Percentiles rank a stretch among this genome's conserved stretches.
phyloP scores from a whole-genome alignment of 2,329 filamentous ascomycete genomes.

The Colletotrichum melonis region DNA sequence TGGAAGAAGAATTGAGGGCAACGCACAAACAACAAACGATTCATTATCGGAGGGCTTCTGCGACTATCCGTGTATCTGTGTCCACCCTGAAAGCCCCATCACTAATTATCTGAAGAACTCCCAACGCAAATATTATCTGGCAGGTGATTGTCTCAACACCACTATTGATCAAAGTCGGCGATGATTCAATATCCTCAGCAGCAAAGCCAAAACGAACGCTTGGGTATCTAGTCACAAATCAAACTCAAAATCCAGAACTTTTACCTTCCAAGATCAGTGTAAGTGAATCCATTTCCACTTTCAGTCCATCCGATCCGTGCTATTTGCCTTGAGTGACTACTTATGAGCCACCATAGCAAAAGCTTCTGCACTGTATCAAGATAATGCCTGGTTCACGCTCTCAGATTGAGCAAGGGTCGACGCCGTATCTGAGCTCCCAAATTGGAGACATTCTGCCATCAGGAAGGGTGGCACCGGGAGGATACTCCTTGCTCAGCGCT shows the following conservation, averaged over 20 bases:
- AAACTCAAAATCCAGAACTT: not conserved
- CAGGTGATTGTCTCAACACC: not conserved
- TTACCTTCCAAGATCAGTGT: not conserved
- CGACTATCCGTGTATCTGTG: not conserved
- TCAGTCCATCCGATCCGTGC: not conserved
- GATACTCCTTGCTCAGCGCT: slow-evolving; percentile 33
- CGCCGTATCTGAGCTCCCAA: slow-evolving; percentile 37
- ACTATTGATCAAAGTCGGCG: not conserved
- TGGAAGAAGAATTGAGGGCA: too few relatives aligned
- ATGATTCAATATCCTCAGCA: not conserved
- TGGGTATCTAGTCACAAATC: not conserved
- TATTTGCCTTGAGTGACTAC: too few relatives aligned
- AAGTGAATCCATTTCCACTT: not conserved
- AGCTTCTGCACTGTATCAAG: rapidly evolving
- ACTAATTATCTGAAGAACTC: not conserved
- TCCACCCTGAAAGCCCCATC: not conserved
- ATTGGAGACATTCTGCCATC: slow-evolving; percentile 13
- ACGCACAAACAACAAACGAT: rapidly evolving
- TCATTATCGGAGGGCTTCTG: not conserved
- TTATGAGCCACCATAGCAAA: too few relatives aligned
- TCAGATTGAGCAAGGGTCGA: slow-evolving; percentile 27
- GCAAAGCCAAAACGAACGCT: not conserved
- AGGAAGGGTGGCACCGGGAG: not conserved
- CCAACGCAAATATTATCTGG: not conserved
- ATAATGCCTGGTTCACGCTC: not conserved